Conservation (phyloP, 1,284 basidiomycete genomes). For the Ustilago tritici region DNA sequence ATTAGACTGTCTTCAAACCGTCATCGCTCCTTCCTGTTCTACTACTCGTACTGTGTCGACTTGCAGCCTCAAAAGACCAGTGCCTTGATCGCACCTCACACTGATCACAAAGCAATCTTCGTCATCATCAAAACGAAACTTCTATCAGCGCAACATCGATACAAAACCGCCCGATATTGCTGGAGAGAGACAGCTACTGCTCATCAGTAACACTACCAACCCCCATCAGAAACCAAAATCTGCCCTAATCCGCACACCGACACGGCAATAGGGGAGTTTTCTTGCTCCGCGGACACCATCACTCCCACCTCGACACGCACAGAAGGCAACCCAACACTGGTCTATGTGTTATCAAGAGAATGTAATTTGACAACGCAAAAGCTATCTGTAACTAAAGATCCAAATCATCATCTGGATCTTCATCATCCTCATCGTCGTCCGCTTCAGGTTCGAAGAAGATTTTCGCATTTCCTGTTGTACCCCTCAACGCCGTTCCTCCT, state of each 20-base stretch:
- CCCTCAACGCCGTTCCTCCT: slow-evolving; percentile 26
- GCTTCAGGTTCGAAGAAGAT: slow-evolving; percentile 66
- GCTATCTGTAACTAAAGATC: slow-evolving; percentile 32
- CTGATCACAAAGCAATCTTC: neutral
- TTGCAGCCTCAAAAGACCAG: too few species aligned
- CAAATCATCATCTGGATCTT: slow-evolving; percentile 66
- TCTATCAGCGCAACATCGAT: neutral
- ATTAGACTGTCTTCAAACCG: neutral
- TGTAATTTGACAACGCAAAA: neutral
- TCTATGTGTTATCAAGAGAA: neutral
- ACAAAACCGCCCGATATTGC: neutral
- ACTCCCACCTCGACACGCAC: too few species aligned
- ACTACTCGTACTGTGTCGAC: neutral
- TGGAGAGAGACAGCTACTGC: neutral
- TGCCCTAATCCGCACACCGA: slow-evolving; percentile 11
- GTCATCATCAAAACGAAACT: neutral
- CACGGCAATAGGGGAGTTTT: too few species aligned
- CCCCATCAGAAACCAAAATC: slow-evolving; percentile 25
- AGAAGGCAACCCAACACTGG: neutral
- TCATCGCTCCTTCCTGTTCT: neutral
- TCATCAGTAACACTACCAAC: slow-evolving; percentile 23
- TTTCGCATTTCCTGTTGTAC: slow-evolving; percentile 56
- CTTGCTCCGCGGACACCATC: too few species aligned
- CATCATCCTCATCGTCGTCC: slow-evolving; percentile 66
- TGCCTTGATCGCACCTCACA: neutral